phyloP scores from a whole-genome alignment of 192 early-diverging fungal species.

The Backusella mclennaniae region DNA sequence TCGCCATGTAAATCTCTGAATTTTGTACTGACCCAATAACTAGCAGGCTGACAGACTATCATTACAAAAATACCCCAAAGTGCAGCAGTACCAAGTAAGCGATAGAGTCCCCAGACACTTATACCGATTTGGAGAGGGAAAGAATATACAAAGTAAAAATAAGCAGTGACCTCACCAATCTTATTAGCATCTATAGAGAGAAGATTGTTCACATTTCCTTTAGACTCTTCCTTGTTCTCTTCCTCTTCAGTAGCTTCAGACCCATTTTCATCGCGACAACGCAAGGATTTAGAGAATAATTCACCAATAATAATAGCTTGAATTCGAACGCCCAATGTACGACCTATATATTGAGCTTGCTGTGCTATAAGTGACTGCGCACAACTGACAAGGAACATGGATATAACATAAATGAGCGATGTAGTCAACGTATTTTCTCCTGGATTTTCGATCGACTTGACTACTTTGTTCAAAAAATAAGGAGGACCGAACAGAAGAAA shows the following conservation, averaged over 20 bases:
- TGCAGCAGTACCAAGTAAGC: slow-evolving; percentile 76
- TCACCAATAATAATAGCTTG: slow-evolving; percentile 41
- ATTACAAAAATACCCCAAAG: slow-evolving; percentile 72
- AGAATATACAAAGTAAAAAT: slow-evolving; percentile 59
- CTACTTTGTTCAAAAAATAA: slow-evolving; percentile 56
- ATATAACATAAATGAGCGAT: slow-evolving; percentile 57
- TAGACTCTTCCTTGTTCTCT: slow-evolving; percentile 23
- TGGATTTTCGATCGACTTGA: slow-evolving; percentile 44
- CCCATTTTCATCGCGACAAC: slow-evolving; percentile 30
- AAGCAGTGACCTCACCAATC: slow-evolving; percentile 46
- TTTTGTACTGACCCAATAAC: slow-evolving; percentile 43
- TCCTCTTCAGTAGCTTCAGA: neutral
- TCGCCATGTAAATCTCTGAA: slow-evolving; percentile 47
- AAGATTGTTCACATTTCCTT: slow-evolving; percentile 60
- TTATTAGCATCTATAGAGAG: slow-evolving; percentile 61
- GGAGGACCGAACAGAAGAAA: slow-evolving; percentile 49
- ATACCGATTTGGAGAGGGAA: slow-evolving; percentile 65
- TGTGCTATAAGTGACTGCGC: slow-evolving; percentile 45
- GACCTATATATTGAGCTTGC: slow-evolving; percentile 60
- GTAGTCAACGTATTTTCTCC: slow-evolving; percentile 11
- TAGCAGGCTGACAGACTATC: slow-evolving; percentile 58
- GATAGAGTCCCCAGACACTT: slow-evolving; percentile 66
- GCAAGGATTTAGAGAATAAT: slow-evolving; percentile 32
- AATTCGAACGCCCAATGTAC: slow-evolving; percentile 56
- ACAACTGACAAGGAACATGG: slow-evolving; percentile 47